Conservation (phyloP, 805 yeast genomes). For the Teunomyces barrocoloradensis region DNA sequence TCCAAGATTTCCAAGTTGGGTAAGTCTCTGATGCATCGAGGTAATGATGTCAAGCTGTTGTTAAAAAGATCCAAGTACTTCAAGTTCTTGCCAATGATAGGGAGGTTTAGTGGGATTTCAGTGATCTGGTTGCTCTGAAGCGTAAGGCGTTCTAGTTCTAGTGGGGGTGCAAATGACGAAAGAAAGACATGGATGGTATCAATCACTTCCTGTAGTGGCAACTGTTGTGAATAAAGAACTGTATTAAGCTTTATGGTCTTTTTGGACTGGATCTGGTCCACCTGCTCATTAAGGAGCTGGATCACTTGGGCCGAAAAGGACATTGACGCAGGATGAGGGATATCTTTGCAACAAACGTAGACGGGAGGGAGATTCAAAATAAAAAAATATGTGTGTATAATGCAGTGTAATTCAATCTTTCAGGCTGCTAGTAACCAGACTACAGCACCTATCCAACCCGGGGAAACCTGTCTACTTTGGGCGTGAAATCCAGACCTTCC, state of each 20-base stretch:
- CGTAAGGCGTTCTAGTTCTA: conserved; percentile 46
- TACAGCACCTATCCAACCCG: not conserved
- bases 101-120: conserved; percentile 47
- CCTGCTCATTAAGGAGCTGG: conserved; percentile 12
- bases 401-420: not conserved
- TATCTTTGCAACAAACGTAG: not conserved
- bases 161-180: conserved; percentile 11
- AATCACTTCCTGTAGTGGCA: conserved; percentile 7
- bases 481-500: not conserved
- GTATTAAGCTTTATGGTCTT: conserved; percentile 12
- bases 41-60: conserved; percentile 55
- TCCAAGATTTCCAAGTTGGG: conserved; percentile 61
- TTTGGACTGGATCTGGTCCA: conserved; percentile 12
- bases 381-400: not conserved
- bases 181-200: conserved; percentile 13
- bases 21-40: conserved; percentile 36
- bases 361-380: not conserved
- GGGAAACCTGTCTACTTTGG: conserved; percentile 1
- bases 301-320: conserved; percentile 5
- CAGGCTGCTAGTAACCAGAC: conserved; percentile 3
- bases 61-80: conserved; percentile 65
- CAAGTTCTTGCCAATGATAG: conserved; percentile 40
- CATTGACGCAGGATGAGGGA: not conserved
- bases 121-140: conserved; percentile 51
- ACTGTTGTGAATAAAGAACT: not conserved